phyloP scores from a whole-genome alignment of 768 basidiomycete species.

The Scleroderma citrinum region DNA sequence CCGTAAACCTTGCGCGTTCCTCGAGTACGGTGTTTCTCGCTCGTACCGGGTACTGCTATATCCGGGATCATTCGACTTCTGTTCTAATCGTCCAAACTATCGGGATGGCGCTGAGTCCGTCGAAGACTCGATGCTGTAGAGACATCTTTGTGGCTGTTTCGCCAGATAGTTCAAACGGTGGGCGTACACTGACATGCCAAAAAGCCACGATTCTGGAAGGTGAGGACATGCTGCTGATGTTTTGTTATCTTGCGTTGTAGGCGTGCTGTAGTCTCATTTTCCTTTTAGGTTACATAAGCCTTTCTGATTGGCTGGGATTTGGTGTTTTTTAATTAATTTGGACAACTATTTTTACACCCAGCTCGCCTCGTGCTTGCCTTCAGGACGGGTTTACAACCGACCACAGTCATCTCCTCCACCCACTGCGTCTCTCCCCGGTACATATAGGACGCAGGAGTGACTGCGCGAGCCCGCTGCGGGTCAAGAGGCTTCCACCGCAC shows the following conservation, averaged over 20 bases:
- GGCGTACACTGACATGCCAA: background rate
- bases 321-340: constrained; percentile 8
- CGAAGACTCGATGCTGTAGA: background rate
- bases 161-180: background rate
- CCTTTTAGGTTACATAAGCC: background rate
- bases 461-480: constrained; percentile 23
- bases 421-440: constrained; percentile 8
- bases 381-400: constrained; percentile 9
- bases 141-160: background rate
- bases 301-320: constrained; percentile 16
- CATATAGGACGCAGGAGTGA: constrained; percentile 15
- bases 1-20: background rate
- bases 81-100: too few species aligned
- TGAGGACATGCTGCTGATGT: too few species aligned
- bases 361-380: constrained; percentile 24
- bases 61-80: too few species aligned
- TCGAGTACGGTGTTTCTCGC: too few species aligned
- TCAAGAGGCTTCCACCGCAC: constrained; percentile 10
- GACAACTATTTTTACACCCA: constrained; percentile 7
- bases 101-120: too few species aligned
- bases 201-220: background rate
- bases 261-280: background rate
- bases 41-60: too few species aligned
- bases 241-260: background rate
- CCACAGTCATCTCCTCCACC: constrained; percentile 1